Percentiles rank a stretch among this genome's conserved stretches.
These are phyloP conservation scores for Royoungia palumana DNA, from an alignment of 768 basidiomycete species.

Conservation along the genomic window DNA sequence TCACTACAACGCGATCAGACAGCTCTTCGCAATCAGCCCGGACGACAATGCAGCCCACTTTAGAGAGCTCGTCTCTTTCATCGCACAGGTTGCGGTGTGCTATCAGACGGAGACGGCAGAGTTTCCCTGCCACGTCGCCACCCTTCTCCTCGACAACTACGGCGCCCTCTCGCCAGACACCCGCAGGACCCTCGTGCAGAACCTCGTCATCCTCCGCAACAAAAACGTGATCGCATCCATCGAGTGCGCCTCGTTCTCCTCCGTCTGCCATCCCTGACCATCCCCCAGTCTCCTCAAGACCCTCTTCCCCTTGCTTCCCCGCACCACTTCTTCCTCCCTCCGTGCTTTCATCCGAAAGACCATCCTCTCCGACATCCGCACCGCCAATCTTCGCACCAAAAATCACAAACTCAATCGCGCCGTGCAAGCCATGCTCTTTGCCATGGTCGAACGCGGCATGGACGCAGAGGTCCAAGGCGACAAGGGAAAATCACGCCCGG, in stretches of 20 bases:
- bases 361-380: slow-evolving; percentile 89
- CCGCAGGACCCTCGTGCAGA: slow-evolving; percentile 81
- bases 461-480: slow-evolving; percentile 75
- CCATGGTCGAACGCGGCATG: slow-evolving; percentile 94
- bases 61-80: slow-evolving; percentile 84
- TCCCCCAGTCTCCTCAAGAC: slow-evolving; percentile 72
- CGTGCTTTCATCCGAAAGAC: slow-evolving; percentile 87
- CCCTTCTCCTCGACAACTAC: slow-evolving; percentile 77
- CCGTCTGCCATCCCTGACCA: slow-evolving; percentile 2
- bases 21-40: slow-evolving; percentile 80
- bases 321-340: slow-evolving; percentile 81
- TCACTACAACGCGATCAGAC: slow-evolving; percentile 83
- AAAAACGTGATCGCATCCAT: slow-evolving; percentile 90
- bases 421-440: slow-evolving; percentile 93
- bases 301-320: slow-evolving; percentile 94
- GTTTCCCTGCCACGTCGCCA: slow-evolving; percentile 77
- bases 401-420: slow-evolving; percentile 96
- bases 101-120: slow-evolving; percentile 89
- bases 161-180: slow-evolving; percentile 74
- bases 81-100: slow-evolving; percentile 74
- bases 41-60: slow-evolving; percentile 85
- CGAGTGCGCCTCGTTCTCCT: slow-evolving; percentile 54
- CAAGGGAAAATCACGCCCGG: slow-evolving; percentile 68
- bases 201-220: slow-evolving; percentile 89
- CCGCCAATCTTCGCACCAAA: slow-evolving; percentile 81